phyloP scores from a whole-genome alignment of 2,329 filamentous ascomycete genomes.

The Pseudogymnoascus sp. region DNA sequence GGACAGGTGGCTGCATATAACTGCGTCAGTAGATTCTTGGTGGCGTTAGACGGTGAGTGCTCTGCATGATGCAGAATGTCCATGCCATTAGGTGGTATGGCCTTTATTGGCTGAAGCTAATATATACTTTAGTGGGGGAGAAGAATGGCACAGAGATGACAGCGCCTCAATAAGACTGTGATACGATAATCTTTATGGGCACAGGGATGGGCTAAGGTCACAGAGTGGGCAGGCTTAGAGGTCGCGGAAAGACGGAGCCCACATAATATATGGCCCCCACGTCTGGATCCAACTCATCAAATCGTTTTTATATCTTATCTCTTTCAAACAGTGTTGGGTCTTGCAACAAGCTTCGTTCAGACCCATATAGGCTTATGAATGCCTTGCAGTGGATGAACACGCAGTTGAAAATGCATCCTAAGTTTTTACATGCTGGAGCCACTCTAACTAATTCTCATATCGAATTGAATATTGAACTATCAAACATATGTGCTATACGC shows the following conservation, averaged over 20 bases:
- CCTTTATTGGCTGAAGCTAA: neutral
- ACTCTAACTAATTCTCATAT: neutral
- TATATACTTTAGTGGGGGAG: neutral
- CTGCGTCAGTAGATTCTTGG: conserved; percentile 74
- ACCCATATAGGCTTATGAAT: neutral
- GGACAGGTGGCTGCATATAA: conserved; percentile 64
- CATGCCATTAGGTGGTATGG: neutral
- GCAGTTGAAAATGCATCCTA: neutral
- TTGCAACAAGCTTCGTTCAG: neutral
- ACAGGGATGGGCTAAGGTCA: neutral
- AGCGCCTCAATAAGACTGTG: neutral
- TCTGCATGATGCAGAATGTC: neutral
- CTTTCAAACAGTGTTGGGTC: neutral
- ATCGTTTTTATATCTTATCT: neutral
- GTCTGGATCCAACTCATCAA: neutral
- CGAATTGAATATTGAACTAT: neutral
- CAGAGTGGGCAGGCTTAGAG: neutral
- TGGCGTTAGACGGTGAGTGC: conserved; percentile 65
- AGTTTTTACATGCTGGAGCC: neutral
- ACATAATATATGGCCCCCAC: neutral
- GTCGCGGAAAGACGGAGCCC: neutral
- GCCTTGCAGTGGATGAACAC: neutral
- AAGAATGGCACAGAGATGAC: neutral
- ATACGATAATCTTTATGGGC: neutral
- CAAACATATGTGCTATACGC: neutral